Base-by-base conservation (phyloP, 1,284 basidiomycete species). In the Trametes pubescens region DNA sequence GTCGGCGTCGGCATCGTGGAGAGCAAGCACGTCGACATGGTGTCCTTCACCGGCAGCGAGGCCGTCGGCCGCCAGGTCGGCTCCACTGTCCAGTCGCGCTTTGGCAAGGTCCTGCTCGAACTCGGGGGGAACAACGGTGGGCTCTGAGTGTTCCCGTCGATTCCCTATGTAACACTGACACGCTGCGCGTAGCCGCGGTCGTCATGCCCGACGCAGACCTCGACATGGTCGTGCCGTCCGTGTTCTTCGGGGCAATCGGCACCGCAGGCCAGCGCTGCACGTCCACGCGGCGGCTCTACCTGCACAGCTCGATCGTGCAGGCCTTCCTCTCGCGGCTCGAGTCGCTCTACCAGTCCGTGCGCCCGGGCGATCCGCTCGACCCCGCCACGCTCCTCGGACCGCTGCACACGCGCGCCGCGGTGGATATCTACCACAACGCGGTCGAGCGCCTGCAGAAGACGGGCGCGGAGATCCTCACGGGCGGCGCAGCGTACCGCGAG, bases 251-350 rank as follows among this genome's bases (percentile, higher is more conserved):
- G 38, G 94, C 96, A 29, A 90, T 98, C 53, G 96, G 96, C 48
- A 98, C 96, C 47, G 93, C 94, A 37, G 96, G 96, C 24, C 96
- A 98, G 76, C 86, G 96, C 54, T 99, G 96, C 80, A 98, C 96
- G 0, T 92, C 95, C 22, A 98, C 96, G 0, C 87, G 96, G 57
- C 85, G 96, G 60, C 85, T 98, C 14, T 93, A 94, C 78, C 84
- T 98, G 61, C 96, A 99, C 77, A 87, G 87, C 48, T 79, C 86
- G 64, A 88, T 99, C 69, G 90, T 94, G 0, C 74, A 85, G 38
- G 79, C 86, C 64, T 96, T 98, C 81, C 81, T 97, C 64, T 82
- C 86, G 40, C 85, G 85, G 21, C 86, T 98, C 18, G 82, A 88
- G 73, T 86, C 86, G 66, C 85, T 94, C 32, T 96, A 96, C 77